Conservation (phyloP, 176 grass and related monocot species). For the Pontederia paniculata region DNA sequence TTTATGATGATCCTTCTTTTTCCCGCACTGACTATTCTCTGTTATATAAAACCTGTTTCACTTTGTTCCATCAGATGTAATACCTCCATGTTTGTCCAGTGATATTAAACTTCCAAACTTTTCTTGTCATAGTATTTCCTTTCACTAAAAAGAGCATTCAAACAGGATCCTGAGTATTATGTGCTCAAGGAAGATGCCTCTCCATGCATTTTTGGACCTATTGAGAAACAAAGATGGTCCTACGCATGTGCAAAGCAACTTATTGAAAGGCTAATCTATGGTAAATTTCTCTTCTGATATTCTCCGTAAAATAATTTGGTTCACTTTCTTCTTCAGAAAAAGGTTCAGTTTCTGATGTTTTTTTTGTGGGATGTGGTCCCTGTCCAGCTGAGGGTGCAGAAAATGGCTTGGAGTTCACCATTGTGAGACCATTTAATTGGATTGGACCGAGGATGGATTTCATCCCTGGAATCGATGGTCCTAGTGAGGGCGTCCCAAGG, state of each 20-base stretch:
- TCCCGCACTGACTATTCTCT: too few relatives aligned
- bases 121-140: too few relatives aligned
- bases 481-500: slow-evolving; percentile 90
- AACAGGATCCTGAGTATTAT: slow-evolving; percentile 80
- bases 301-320: slow-evolving; percentile 5
- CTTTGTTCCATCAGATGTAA: too few relatives aligned
- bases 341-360: slow-evolving; percentile 15
- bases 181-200: slow-evolving; percentile 88
- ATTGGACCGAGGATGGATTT: slow-evolving; percentile 98
- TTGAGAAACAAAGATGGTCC: slow-evolving; percentile 83
- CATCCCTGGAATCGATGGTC: slow-evolving; percentile 88
- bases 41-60: too few relatives aligned
- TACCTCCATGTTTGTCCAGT: too few relatives aligned
- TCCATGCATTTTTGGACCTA: slow-evolving; percentile 88
- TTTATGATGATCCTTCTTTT: too few relatives aligned
- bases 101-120: too few relatives aligned
- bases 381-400: slow-evolving; percentile 75
- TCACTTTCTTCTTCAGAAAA: too few relatives aligned
- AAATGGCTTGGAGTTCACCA: slow-evolving; percentile 74
- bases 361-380: not conserved
- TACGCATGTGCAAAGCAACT: slow-evolving; percentile 92
- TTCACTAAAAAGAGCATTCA: not conserved
- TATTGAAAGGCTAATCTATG: slow-evolving; percentile 90
- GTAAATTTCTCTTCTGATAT: slow-evolving; percentile 20
- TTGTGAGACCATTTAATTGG: slow-evolving; percentile 91